phyloP scores from a whole-genome alignment of 2,329 filamentous ascomycete species.

The Pyricularia pennisetigena region DNA sequence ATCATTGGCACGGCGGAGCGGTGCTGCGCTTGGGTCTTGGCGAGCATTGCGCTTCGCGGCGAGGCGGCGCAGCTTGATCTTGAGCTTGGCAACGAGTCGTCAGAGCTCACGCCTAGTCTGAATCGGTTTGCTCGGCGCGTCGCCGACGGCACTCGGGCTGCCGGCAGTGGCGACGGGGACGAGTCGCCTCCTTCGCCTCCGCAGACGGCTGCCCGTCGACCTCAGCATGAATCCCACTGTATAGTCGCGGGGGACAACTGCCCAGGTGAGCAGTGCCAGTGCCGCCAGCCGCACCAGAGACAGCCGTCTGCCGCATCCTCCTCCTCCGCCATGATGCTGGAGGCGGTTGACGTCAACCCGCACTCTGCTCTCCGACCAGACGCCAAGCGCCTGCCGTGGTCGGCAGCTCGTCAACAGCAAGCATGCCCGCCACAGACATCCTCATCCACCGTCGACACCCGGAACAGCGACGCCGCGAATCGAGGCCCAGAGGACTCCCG shows the following conservation, averaged over 20 bases:
- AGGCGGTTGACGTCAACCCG: accelerated
- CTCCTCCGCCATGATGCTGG: not conserved
- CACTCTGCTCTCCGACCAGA: not conserved
- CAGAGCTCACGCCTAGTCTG: not conserved
- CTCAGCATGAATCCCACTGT: not conserved
- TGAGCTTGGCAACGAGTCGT: not conserved
- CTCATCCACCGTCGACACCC: not conserved
- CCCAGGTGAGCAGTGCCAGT: not conserved
- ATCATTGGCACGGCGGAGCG: not conserved
- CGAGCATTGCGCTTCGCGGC: not conserved
- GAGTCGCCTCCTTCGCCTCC: not conserved
- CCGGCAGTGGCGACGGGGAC: not conserved
- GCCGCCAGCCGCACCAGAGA: not conserved
- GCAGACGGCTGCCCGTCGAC: not conserved
- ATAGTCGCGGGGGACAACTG: not conserved
- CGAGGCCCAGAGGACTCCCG: constrained; percentile 18
- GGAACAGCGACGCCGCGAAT: not conserved
- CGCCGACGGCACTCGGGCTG: not conserved
- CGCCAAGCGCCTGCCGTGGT: not conserved
- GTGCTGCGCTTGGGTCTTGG: not conserved
- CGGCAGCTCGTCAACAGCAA: not conserved
- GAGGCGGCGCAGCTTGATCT: not conserved
- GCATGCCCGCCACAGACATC: not conserved
- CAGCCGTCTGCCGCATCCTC: not conserved
- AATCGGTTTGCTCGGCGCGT: not conserved